Base-by-base conservation (phyloP, 441 rosid genomes). In the Euphorbia celastroides region DNA sequence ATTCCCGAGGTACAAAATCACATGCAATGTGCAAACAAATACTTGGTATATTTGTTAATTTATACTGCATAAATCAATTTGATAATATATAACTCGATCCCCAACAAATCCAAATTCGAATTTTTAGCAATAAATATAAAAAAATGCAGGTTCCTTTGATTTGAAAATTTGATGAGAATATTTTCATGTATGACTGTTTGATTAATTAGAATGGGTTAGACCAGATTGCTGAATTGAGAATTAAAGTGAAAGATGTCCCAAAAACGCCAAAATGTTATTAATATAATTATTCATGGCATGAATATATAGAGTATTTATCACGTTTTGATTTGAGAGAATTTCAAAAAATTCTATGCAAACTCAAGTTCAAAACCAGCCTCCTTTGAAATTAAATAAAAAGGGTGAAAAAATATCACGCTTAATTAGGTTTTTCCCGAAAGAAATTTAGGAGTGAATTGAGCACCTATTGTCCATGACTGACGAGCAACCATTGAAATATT, bases 241-340 rank as follows among this genome's bases (percentile, higher is more conserved):
- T 61, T 61, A 66, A 42, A 60, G 70, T 42, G 67, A 25, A 44
- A 27, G 30, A 52, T n/a, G 60, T 72, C 66, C 61, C 59, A 55
- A 57, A 19, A n/a, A 10, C 34, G 34, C 27, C 41, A 26, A 51
- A 34, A n/a, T 38, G 14, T 17, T 46, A 34, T 32, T 34, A 7
- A 31, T 59, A n/a, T 59, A 28, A 27, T 30, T n/a, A 34, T n/a
- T 42, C 6, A 22, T 0, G 4, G 38, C 9, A 34, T 34, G 9
- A 14, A 42, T 10, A 10, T 54, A 30, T 56, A 55, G 74, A 71
- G 62, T 60, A 16, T 42, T 16, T 2, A 4, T 12, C 10, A 64
- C 69, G 27, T 25, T 16, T 34, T 4, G 9, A 34, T 34, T 77
- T n/a, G n/a, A n/a, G n/a, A n/a, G n/a, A n/a, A n/a, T n/a, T n/a